Conservation (phyloP, 441 rosid species). For the Cnidoscolus chayamansa region DNA sequence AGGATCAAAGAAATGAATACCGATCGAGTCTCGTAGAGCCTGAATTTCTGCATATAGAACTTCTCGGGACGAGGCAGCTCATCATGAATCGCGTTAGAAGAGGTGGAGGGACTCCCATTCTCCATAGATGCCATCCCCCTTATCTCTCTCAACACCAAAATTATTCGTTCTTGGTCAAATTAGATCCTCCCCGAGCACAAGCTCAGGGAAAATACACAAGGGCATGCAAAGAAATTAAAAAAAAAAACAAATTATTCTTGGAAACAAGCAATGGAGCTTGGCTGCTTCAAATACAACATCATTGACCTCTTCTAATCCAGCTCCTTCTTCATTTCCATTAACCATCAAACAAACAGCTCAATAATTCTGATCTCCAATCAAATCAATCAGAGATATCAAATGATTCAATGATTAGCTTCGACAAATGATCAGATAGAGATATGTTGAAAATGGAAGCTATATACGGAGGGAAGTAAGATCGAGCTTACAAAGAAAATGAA, state of each 20-base stretch:
- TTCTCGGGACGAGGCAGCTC: slow-evolving; percentile 14
- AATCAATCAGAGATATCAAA: slow-evolving; percentile 17
- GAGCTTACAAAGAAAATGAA: background rate
- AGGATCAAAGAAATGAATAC: slow-evolving; percentile 25
- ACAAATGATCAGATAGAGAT: background rate
- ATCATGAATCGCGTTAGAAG: slow-evolving; percentile 8
- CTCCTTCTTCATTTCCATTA: slow-evolving; percentile 24
- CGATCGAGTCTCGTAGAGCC: slow-evolving; percentile 77
- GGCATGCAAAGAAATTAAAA: slow-evolving; percentile 44
- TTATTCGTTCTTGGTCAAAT: background rate
- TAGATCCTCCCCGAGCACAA: slow-evolving; percentile 67
- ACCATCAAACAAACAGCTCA: background rate
- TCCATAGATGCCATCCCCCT: slow-evolving; percentile 39
- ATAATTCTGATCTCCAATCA: slow-evolving; percentile 13
- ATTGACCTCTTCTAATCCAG: slow-evolving; percentile 12
- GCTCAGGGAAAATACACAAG: slow-evolving; percentile 60
- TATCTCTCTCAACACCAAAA: slow-evolving; percentile 9
- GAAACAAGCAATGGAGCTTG: slow-evolving; percentile 37
- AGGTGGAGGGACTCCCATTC: slow-evolving; percentile 42
- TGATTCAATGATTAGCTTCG: background rate
- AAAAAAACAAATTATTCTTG: background rate
- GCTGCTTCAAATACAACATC: slow-evolving; percentile 77
- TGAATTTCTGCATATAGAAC: slow-evolving; percentile 59
- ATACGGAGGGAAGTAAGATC: background rate
- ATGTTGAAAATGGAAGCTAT: background rate